Conservation (phyloP, 208 protist genomes). For the Trichomonas tenax region DNA sequence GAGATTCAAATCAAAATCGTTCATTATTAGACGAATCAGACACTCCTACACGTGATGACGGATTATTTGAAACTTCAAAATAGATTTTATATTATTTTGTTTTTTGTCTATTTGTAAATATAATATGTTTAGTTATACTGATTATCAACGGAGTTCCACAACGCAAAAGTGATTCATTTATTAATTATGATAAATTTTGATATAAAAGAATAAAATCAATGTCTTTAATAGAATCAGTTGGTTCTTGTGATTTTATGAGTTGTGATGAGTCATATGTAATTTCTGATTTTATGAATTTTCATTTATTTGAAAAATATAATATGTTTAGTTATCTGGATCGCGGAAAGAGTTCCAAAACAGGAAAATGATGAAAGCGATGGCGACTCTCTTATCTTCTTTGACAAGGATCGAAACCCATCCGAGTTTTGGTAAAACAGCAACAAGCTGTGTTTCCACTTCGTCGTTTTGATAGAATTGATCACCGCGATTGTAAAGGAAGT, state of each 20-base stretch:
- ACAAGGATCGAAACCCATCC: neutral
- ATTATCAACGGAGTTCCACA: neutral
- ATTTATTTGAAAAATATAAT: too few species aligned
- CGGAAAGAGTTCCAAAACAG: neutral
- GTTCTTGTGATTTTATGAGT: too few species aligned
- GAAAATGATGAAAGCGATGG: neutral
- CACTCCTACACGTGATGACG: neutral
- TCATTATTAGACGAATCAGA: neutral
- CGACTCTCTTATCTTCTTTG: conserved; percentile 1
- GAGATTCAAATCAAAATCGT: neutral
- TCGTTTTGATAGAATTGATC: neutral
- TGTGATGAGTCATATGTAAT: too few species aligned
- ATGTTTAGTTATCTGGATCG: neutral
- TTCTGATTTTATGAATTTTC: too few species aligned
- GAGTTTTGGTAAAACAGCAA: neutral
- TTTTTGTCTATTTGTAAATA: too few species aligned
- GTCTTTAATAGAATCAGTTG: too few species aligned
- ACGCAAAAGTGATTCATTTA: neutral
- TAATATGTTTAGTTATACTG: neutral
- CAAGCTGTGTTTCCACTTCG: conserved; percentile 3
- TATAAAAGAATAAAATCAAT: too few species aligned
- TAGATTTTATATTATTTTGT: neutral
- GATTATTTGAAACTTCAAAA: neutral
- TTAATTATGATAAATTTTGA: too few species aligned
- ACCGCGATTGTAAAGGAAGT: neutral